A percentile compares a stretch with the other conserved stretches of the same genome.
Conservation (phyloP, 1,139 yeast genomes). For the Lodderomyces margitis region DNA sequence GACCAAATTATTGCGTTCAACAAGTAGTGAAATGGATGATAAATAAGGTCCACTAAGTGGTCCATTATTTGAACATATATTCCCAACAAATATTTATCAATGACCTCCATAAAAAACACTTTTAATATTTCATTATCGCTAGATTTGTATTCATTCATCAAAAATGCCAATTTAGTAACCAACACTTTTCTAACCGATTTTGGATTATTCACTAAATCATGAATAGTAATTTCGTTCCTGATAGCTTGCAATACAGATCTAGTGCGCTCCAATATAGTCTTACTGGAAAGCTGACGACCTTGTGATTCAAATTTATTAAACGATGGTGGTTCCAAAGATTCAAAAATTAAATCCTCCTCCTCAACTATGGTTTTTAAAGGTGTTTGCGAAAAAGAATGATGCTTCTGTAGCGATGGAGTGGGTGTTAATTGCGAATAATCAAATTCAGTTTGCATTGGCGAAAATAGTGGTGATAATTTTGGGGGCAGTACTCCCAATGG, state of each 20-base stretch:
- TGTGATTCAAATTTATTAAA: constrained; percentile 9
- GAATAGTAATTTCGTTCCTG: constrained; percentile 12
- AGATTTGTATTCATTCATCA: constrained; percentile 11
- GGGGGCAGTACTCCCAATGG: constrained; percentile 13
- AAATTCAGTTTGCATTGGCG: constrained; percentile 1
- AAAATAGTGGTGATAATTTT: constrained; percentile 4
- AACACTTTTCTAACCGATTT: constrained; percentile 12
- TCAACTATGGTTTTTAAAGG: constrained; percentile 13
- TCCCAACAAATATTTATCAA: constrained; percentile 15
- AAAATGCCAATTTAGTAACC: constrained; percentile 13
- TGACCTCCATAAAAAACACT: constrained; percentile 19
- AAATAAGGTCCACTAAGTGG: constrained; percentile 9
- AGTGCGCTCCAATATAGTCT: constrained; percentile 2
- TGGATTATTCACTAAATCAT: constrained; percentile 17
- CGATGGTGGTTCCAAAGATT: constrained; percentile 7
- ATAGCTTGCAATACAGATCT: constrained; percentile 6
- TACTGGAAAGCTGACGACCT: background rate
- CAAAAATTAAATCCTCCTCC: constrained; percentile 13
- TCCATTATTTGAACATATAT: constrained; percentile 7
- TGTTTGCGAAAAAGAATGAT: constrained; percentile 1
- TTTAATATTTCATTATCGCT: constrained; percentile 12
- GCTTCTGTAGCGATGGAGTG: background rate
- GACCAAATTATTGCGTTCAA: background rate
- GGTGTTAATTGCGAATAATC: constrained; percentile 2
- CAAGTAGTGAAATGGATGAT: constrained; percentile 10